Evolutionary conservation across 2,329 filamentous ascomycete species (phyloP).

Genomic region (Alternaria brassicicola): DNA sequence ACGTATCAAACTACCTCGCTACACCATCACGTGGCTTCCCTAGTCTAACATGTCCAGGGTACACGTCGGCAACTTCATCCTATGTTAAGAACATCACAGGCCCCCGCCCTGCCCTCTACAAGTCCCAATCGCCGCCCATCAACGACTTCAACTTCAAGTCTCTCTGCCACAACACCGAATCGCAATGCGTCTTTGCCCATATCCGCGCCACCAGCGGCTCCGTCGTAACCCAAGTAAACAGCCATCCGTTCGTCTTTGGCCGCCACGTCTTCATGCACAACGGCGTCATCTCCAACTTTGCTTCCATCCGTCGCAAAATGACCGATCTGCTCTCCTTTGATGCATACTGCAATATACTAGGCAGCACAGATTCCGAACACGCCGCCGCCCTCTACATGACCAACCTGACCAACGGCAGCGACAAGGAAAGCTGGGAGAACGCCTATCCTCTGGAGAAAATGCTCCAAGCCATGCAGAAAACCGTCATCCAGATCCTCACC

Average conservation of each 20-base stretch:
- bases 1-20: conserved; percentile 7
- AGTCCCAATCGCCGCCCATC: conserved; percentile 58
- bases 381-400: conserved; percentile 59
- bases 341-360: conserved; percentile 56
- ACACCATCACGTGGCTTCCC: background rate
- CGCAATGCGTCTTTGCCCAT: conserved; percentile 59
- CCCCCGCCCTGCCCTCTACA: conserved; percentile 58
- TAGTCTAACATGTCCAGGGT: conserved; percentile 39
- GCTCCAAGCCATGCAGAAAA: conserved; percentile 54
- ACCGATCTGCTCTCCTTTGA: conserved; percentile 55
- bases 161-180: conserved; percentile 59
- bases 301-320: conserved; percentile 55
- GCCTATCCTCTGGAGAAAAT: conserved; percentile 53
- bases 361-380: conserved; percentile 61
- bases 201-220: conserved; percentile 59
- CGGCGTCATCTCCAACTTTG: conserved; percentile 57
- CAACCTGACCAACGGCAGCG: conserved; percentile 49
- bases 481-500: conserved; percentile 54
- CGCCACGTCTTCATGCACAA: conserved; percentile 64
- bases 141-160: conserved; percentile 62
- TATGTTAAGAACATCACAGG: conserved; percentile 48
- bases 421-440: conserved; percentile 52
- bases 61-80: conserved; percentile 54
- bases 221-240: conserved; percentile 58
- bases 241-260: conserved; percentile 62